phyloP scores from a whole-genome alignment of 306 rosid species.

The Quercus dentata region DNA sequence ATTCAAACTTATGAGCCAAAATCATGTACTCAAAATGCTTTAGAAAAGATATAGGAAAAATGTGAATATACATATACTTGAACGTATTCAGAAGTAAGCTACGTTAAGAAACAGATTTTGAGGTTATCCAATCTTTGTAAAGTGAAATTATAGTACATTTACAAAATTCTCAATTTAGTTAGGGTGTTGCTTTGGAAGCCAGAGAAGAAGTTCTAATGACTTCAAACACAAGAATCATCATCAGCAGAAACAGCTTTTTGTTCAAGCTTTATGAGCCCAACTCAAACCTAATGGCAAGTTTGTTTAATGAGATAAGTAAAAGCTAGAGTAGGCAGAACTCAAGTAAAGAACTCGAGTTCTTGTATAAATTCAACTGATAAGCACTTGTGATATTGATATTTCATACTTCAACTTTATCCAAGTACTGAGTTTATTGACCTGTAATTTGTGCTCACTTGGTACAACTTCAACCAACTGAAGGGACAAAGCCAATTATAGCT shows the following conservation, averaged over 20 bases:
- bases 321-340: background rate
- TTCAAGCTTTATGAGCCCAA: background rate
- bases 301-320: background rate
- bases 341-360: background rate
- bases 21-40: constrained; percentile 7
- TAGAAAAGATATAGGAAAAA: background rate
- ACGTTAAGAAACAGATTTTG: background rate
- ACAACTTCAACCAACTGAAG: background rate
- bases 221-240: background rate
- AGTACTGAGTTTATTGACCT: background rate
- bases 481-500: background rate
- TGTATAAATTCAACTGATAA: background rate
- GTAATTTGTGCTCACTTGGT: background rate
- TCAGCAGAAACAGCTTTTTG: background rate
- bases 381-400: background rate
- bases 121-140: background rate
- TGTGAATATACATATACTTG: background rate
- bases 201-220: constrained; percentile 6
- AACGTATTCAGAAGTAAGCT: background rate
- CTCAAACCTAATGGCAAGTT: background rate
- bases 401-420: background rate
- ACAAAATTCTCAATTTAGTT: background rate
- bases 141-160: background rate
- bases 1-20: constrained; percentile 11
- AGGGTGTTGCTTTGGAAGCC: background rate